phyloP scores from a whole-genome alignment of 768 basidiomycete genomes.

The Hericium rajendrae region DNA sequence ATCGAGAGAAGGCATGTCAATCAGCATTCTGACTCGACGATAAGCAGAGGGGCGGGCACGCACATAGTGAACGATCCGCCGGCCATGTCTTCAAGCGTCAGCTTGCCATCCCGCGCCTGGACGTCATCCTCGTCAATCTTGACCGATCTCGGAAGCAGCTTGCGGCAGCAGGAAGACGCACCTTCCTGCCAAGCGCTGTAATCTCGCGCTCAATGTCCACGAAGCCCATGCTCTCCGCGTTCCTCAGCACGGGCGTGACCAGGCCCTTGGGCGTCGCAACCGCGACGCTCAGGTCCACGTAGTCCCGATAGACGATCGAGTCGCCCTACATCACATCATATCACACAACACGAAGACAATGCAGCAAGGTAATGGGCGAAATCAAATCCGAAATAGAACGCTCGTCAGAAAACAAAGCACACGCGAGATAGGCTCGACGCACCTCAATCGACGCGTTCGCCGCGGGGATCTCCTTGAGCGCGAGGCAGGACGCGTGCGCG shows the following conservation, averaged over 20 bases:
- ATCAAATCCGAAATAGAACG: background rate
- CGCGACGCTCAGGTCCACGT: constrained; percentile 89
- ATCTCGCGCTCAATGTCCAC: constrained; percentile 93
- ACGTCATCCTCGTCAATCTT: background rate
- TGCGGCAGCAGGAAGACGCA: constrained; percentile 16
- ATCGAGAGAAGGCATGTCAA: background rate
- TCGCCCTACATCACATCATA: constrained; percentile 37
- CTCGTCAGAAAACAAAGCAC: constrained; percentile 13
- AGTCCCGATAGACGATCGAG: constrained; percentile 87
- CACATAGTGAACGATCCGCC: constrained; percentile 99
- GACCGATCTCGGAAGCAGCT: constrained; percentile 5
- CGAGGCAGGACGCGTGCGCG: constrained; percentile 75
- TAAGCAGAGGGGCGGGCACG: constrained; percentile 19
- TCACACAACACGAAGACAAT: background rate
- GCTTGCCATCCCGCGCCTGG: constrained; percentile 82
- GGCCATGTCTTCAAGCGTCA: constrained; percentile 96
- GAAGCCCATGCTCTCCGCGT: constrained; percentile 79
- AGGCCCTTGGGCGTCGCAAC: constrained; percentile 97
- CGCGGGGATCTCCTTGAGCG: constrained; percentile 83
- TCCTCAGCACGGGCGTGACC: constrained; percentile 92
- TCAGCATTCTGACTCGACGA: background rate
- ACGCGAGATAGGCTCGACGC: constrained; percentile 17
- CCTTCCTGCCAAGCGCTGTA: constrained; percentile 84
- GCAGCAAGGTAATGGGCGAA: too few relatives aligned
- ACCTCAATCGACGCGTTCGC: constrained; percentile 89